Conservation (phyloP, 2,329 filamentous ascomycete species). For the Metarhizium guizhouense region DNA sequence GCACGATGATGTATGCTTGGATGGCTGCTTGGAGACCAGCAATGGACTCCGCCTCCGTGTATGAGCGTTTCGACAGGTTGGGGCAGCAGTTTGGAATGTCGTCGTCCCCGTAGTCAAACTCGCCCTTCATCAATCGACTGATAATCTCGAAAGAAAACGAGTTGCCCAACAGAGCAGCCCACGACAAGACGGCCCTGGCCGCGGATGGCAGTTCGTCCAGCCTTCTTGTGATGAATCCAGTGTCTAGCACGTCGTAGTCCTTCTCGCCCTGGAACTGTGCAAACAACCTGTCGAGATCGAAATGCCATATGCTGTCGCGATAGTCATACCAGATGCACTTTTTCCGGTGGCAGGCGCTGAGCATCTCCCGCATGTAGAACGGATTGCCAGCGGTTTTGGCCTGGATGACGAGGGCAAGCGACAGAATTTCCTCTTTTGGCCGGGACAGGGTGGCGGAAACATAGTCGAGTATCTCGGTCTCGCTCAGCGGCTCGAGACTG, state of each 20-base stretch:
- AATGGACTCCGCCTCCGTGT: conserved; percentile 59
- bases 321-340: conserved; percentile 90
- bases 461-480: conserved; percentile 74
- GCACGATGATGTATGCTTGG: conserved; percentile 70
- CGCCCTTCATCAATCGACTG: conserved; percentile 64
- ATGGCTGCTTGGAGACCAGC: conserved; percentile 76
- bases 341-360: conserved; percentile 77
- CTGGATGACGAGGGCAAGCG: conserved; percentile 75
- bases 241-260: conserved; percentile 72
- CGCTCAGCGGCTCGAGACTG: conserved; percentile 61
- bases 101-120: conserved; percentile 54
- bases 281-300: conserved; percentile 77
- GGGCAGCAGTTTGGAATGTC: conserved; percentile 25
- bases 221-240: conserved; percentile 70
- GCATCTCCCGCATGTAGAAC: conserved; percentile 86
- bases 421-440: conserved; percentile 60
- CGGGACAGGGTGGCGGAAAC: conserved; percentile 75
- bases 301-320: conserved; percentile 72
- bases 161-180: conserved; percentile 75
- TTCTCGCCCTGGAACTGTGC: conserved; percentile 72
- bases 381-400: conserved; percentile 84
- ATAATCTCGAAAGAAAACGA: conserved; percentile 79
- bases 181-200: conserved; percentile 72
- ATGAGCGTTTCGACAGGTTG: conserved; percentile 20
- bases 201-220: conserved; percentile 66